Percentiles rank a stretch among this genome's conserved stretches.
Evolutionary conservation across 306 rosid species (phyloP).

Genomic region (Acacia crassicarpa): DNA sequence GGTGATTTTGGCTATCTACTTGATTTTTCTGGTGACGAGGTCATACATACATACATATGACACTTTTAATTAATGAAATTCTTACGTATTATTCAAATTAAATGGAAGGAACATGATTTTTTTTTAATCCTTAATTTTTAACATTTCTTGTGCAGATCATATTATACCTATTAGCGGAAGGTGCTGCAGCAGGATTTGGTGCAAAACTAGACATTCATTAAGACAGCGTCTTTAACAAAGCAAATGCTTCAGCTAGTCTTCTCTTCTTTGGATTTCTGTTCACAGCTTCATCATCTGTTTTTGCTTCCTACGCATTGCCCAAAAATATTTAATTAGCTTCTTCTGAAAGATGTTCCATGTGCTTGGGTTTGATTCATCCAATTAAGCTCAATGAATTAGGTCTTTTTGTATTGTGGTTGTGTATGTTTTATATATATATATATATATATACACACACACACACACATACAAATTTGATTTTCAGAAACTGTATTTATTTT

Average conservation of each 20-base stretch:
- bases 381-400: neutral
- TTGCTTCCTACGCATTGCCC: constrained; percentile 53
- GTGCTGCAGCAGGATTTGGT: constrained; percentile 66
- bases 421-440: no score
- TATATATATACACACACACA: no score
- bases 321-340: constrained; percentile 8
- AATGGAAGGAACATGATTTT: no score
- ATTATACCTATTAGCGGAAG: constrained; percentile 54
- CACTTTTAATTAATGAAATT: no score
- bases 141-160: constrained; percentile 33
- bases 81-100: neutral
- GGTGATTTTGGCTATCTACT: constrained; percentile 35
- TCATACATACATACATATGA: no score
- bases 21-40: constrained; percentile 77
- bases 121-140: neutral
- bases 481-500: neutral
- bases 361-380: no score
- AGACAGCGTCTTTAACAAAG: constrained; percentile 36
- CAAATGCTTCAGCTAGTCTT: constrained; percentile 53
- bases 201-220: neutral
- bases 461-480: neutral
- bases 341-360: neutral
- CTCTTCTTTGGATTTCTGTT: constrained; percentile 43
- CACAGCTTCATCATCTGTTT: constrained; percentile 50
- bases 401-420: neutral